Evolutionary conservation across 2,329 filamentous ascomycete genomes (phyloP).

Genomic region (Zymoseptoria crescenta): DNA sequence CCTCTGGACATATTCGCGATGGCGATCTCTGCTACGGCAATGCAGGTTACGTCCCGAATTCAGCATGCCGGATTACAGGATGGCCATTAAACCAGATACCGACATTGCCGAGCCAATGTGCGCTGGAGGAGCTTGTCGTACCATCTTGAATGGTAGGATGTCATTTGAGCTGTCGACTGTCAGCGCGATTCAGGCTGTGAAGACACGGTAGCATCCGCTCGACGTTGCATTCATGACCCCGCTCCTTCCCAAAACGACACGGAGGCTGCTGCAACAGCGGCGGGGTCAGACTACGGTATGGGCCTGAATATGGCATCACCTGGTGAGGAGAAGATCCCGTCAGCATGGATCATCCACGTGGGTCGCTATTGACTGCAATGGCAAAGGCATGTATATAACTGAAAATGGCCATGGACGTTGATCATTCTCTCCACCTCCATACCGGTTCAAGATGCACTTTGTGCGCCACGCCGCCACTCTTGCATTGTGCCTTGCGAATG

Average conservation of each 20-base stretch:
- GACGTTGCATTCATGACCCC: background rate
- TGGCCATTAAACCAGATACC: background rate
- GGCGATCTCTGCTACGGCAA: background rate
- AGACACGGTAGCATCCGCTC: background rate
- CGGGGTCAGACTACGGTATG: too few species aligned
- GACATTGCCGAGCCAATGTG: background rate
- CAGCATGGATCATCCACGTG: background rate
- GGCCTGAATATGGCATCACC: background rate
- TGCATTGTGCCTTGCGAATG: constrained; percentile 1
- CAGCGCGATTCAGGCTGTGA: background rate
- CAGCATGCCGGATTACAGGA: background rate
- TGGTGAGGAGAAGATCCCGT: background rate
- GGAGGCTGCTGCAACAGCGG: background rate
- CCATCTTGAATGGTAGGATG: background rate
- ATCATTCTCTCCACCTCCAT: background rate
- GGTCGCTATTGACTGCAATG: background rate
- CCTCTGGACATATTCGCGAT: background rate
- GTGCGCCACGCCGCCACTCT: background rate
- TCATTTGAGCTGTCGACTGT: background rate
- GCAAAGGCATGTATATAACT: background rate
- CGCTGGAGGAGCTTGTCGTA: background rate
- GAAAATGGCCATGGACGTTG: background rate
- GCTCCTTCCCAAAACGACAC: background rate
- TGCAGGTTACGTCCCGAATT: background rate
- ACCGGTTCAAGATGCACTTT: background rate